Evolutionary conservation across 345 rosid species (phyloP).

Genomic region (Brassica juncea): DNA sequence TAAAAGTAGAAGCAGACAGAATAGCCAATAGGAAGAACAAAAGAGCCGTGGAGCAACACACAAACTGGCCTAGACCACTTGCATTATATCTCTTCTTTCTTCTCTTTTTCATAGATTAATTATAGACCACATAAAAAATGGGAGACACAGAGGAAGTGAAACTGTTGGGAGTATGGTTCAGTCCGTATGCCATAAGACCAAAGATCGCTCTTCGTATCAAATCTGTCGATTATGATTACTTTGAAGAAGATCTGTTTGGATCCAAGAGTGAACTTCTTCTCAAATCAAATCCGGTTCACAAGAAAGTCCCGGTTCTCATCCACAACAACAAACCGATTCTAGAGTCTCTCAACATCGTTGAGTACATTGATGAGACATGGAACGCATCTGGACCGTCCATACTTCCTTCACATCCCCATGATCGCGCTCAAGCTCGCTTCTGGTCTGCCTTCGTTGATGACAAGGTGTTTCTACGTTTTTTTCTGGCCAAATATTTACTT

Average conservation of each 20-base stretch:
- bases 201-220: slow-evolving; percentile 47
- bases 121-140: not conserved
- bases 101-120: not conserved
- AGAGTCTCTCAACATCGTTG: slow-evolving; percentile 31
- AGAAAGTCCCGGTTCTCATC: slow-evolving; percentile 46
- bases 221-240: slow-evolving; percentile 35
- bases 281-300: slow-evolving; percentile 42
- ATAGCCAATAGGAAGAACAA: not conserved
- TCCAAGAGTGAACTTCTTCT: slow-evolving; percentile 48
- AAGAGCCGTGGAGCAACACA: slow-evolving; percentile 5
- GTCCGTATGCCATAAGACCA: slow-evolving; percentile 38
- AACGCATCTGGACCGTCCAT: slow-evolving; percentile 51
- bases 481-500: too few relatives aligned
- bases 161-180: slow-evolving; percentile 45
- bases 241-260: slow-evolving; percentile 40
- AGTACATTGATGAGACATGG: slow-evolving; percentile 71
- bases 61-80: not conserved
- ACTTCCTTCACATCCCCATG: slow-evolving; percentile 60
- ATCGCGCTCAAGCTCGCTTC: slow-evolving; percentile 65
- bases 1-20: not conserved
- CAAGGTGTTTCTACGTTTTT: slow-evolving; percentile 38
- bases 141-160: slow-evolving; percentile 39
- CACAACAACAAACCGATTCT: slow-evolving; percentile 40
- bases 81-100: not conserved
- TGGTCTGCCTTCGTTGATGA: slow-evolving; percentile 67